Evolutionary conservation across 176 grass and related monocot genomes (phyloP).

Genomic region (Cymbopogon citratus): DNA sequence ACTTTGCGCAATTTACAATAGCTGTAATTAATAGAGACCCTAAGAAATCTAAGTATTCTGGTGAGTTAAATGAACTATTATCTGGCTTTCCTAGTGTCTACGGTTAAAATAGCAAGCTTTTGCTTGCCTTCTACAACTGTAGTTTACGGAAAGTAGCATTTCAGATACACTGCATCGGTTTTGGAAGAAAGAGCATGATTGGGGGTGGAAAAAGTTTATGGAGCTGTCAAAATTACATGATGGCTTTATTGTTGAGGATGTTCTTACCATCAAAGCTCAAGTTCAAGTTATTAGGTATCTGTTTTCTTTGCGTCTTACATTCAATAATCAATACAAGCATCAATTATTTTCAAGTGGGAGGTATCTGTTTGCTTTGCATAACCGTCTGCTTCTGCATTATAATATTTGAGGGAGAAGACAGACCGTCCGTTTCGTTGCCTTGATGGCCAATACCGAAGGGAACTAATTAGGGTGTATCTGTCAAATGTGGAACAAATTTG

Average conservation of each 20-base stretch:
- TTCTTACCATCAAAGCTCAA: too few species aligned
- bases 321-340: not conserved
- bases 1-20: constrained; percentile 97
- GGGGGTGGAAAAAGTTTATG: too few species aligned
- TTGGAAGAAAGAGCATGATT: too few species aligned
- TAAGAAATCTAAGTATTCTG: constrained; percentile 99
- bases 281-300: too few species aligned
- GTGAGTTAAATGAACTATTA: constrained; percentile 46
- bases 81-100: constrained; percentile 12
- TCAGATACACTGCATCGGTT: too few species aligned
- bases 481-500: constrained; percentile 98
- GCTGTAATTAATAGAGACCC: constrained; percentile 98
- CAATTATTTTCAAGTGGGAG: constrained; percentile 21
- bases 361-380: constrained; percentile 41
- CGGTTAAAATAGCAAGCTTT: not conserved
- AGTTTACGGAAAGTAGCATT: too few species aligned
- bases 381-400: constrained; percentile 52
- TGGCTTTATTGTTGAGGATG: too few species aligned
- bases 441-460: constrained; percentile 80
- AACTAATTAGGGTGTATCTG: constrained; percentile 88
- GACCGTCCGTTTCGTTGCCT: constrained; percentile 89
- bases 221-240: too few species aligned
- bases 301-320: not conserved
- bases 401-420: constrained; percentile 83
- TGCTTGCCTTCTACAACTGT: too few species aligned